Conservation (phyloP, 2,329 filamentous ascomycete genomes). For the Alternaria novae-zelandiae region DNA sequence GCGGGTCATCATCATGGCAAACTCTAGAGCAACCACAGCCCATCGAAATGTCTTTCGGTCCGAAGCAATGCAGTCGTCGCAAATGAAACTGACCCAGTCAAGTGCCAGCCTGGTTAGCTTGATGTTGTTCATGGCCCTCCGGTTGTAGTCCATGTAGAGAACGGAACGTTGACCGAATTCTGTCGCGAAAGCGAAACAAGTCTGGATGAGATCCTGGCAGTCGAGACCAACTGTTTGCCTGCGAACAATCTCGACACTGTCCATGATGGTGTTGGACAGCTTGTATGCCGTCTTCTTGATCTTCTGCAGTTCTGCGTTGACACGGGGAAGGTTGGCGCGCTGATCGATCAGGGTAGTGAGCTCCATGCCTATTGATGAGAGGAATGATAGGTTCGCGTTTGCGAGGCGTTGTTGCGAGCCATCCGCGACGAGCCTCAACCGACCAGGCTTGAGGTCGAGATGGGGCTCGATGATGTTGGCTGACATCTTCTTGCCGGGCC, state of each 20-base stretch:
- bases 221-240: slow-evolving; percentile 83
- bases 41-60: slow-evolving; percentile 97
- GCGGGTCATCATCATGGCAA: slow-evolving; percentile 95
- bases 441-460: slow-evolving; percentile 84
- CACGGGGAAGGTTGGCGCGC: slow-evolving; percentile 88
- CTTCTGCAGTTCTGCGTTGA: slow-evolving; percentile 88
- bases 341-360: slow-evolving; percentile 91
- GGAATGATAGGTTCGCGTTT: slow-evolving; percentile 78
- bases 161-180: slow-evolving; percentile 96
- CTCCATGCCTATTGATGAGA: slow-evolving; percentile 80
- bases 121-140: slow-evolving; percentile 95
- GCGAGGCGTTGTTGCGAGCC: slow-evolving; percentile 80
- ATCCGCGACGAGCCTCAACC: slow-evolving; percentile 86
- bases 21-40: slow-evolving; percentile 94
- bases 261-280: slow-evolving; percentile 97
- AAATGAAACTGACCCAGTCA: slow-evolving; percentile 98
- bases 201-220: slow-evolving; percentile 95
- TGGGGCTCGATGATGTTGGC: slow-evolving; percentile 77
- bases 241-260: slow-evolving; percentile 92
- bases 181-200: slow-evolving; percentile 97
- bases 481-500: slow-evolving; percentile 79
- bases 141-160: slow-evolving; percentile 93
- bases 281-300: slow-evolving; percentile 97
- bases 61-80: slow-evolving; percentile 91
- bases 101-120: slow-evolving; percentile 91